Evolutionary conservation across 192 early-diverging fungal genomes (phyloP).

Genomic region (Backusella mclennaniae): DNA sequence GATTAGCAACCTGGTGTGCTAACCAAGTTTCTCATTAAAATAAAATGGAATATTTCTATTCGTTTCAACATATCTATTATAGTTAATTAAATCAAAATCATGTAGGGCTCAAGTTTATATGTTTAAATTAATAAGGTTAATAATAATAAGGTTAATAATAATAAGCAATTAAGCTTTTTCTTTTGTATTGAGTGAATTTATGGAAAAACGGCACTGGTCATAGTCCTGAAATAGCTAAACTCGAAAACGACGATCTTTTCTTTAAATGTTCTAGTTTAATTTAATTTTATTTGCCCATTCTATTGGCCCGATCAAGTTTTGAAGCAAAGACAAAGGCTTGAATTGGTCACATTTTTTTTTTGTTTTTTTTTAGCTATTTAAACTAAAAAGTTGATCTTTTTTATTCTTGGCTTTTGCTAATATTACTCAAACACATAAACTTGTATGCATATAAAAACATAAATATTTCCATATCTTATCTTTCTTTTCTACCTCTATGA

Average conservation of each 20-base stretch:
- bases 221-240: neutral
- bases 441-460: neutral
- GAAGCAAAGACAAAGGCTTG: neutral
- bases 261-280: neutral
- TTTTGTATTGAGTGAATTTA: neutral
- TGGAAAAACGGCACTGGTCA: neutral
- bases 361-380: neutral
- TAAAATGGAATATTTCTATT: neutral
- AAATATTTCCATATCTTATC: neutral
- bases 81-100: neutral
- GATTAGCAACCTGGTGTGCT: constrained; percentile 19
- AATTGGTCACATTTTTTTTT: neutral
- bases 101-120: neutral
- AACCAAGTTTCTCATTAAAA: constrained; percentile 1
- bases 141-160: neutral
- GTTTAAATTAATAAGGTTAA: neutral
- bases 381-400: neutral
- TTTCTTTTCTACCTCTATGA: neutral
- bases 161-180: neutral
- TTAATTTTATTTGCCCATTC: neutral
- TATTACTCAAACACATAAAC: neutral
- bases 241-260: neutral
- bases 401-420: neutral
- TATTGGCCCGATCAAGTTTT: neutral
- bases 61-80: neutral